Percentiles rank a stretch among this genome's conserved stretches.
Evolutionary conservation across 1,284 basidiomycete species (phyloP).

Genomic region (Anthracocystis panici-leucophaei): DNA sequence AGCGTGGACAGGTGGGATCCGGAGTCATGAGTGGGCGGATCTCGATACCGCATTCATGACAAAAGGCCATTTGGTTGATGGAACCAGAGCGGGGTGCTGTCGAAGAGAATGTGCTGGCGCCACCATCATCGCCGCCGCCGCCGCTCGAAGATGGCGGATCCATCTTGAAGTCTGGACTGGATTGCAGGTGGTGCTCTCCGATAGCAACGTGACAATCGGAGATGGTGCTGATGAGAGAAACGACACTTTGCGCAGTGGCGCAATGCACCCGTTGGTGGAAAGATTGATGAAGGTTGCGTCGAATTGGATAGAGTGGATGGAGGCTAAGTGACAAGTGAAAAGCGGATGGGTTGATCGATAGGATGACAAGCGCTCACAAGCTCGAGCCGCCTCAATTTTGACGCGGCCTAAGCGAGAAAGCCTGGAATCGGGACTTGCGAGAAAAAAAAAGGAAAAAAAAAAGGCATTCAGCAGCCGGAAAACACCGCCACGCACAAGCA

Average conservation of each 20-base stretch:
- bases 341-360: no score
- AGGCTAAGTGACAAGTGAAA: no score
- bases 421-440: no score
- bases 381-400: no score
- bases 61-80: conserved; percentile 55
- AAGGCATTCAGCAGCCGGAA: no score
- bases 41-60: conserved; percentile 60
- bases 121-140: conserved; percentile 1
- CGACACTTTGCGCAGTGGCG: background rate
- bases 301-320: no score
- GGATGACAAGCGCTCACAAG: no score
- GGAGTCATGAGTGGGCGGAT: conserved; percentile 58
- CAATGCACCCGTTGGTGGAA: background rate
- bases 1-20: conserved; percentile 59
- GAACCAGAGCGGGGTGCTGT: conserved; percentile 9
- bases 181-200: background rate
- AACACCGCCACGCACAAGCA: conserved; percentile 2
- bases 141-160: conserved; percentile 18
- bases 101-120: background rate
- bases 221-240: background rate
- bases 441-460: no score
- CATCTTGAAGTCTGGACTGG: conserved; percentile 4
- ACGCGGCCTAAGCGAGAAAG: no score
- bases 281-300: no score
- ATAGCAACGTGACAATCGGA: background rate